phyloP scores from a whole-genome alignment of 768 basidiomycete species.

The Vishniacozyma victoriae region DNA sequence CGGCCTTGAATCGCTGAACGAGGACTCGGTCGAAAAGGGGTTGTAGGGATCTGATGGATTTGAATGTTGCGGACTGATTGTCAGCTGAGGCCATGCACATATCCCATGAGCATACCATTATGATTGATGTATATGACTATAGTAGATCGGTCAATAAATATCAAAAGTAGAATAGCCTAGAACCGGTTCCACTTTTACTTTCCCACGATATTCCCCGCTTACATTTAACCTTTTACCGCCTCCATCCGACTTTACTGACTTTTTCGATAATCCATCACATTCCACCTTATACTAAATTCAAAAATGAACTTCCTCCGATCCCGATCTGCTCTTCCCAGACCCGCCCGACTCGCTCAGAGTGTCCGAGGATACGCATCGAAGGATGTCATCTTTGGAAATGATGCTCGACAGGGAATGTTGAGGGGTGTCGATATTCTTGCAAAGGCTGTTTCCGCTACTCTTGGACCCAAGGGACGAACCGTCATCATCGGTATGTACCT shows the following conservation, averaged over 20 bases:
- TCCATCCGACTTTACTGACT: neutral
- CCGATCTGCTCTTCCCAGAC: conserved; percentile 38
- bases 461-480: conserved; percentile 97
- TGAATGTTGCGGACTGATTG: conserved; percentile 71
- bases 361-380: conserved; percentile 52
- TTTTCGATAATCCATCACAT: neutral
- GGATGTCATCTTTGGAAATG: conserved; percentile 95
- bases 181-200: neutral
- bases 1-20: conserved; percentile 94
- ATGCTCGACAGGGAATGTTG: conserved; percentile 85
- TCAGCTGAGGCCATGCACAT: neutral
- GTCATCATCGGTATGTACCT: conserved; percentile 87
- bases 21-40: conserved; percentile 94
- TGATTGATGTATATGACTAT: too few relatives aligned
- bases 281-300: conserved; percentile 1
- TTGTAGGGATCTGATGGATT: conserved; percentile 80
- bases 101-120: too few relatives aligned
- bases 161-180: too few relatives aligned
- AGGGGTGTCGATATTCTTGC: conserved; percentile 95
- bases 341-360: conserved; percentile 33
- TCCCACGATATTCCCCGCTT: neutral
- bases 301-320: conserved; percentile 32
- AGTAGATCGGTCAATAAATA: too few relatives aligned
- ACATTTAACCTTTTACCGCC: neutral
- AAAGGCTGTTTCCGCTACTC: conserved; percentile 91